Evolutionary conservation across 2,329 filamentous ascomycete species (phyloP).

Genomic region (Fusarium longipes): DNA sequence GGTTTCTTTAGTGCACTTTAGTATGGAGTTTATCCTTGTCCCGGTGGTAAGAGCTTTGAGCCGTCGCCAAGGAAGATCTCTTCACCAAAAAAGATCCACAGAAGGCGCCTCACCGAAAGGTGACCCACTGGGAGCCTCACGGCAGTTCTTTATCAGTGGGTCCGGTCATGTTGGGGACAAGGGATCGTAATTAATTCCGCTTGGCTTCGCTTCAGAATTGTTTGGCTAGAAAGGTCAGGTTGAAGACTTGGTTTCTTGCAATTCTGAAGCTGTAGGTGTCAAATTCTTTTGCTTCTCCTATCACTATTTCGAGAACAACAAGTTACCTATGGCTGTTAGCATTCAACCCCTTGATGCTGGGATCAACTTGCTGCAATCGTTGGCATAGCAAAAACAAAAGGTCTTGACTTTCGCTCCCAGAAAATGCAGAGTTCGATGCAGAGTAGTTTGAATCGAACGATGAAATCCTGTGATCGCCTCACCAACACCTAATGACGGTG

Average conservation of each 20-base stretch:
- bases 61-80: not conserved
- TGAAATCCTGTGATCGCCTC: conserved; percentile 16
- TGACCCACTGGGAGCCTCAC: conserved; percentile 20
- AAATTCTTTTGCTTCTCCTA: not conserved
- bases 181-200: not conserved
- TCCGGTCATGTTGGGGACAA: not conserved
- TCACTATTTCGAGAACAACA: not conserved
- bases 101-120: conserved; percentile 18
- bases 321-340: not conserved
- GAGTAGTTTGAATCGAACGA: conserved; percentile 5
- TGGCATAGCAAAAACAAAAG: not conserved
- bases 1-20: conserved; percentile 4
- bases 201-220: not conserved
- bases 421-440: not conserved
- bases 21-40: conserved; percentile 5
- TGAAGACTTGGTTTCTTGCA: not conserved
- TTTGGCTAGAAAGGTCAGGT: not conserved
- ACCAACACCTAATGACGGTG: not conserved
- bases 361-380: not conserved
- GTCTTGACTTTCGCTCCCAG: not conserved
- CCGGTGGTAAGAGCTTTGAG: not conserved
- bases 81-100: not conserved
- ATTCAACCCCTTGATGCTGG: not conserved
- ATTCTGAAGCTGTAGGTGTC: not conserved
- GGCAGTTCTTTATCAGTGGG: conserved; percentile 2